These are phyloP conservation scores for Yamadazyma atlantica DNA, from an alignment of 1,139 yeast species.

Conservation along the genomic window DNA sequence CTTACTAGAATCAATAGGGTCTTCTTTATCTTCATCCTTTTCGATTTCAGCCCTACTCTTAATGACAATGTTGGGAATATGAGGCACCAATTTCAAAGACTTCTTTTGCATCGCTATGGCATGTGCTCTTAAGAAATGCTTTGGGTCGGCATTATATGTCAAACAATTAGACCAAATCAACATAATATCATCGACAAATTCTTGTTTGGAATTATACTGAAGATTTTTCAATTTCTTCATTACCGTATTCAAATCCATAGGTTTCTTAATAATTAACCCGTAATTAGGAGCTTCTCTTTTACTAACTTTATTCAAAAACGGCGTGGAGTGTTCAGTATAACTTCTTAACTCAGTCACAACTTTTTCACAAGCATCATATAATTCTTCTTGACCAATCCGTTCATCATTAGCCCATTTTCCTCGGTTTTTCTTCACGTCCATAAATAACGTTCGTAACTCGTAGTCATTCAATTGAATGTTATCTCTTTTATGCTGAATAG, in stretches of 20 bases:
- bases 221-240: slow-evolving; percentile 82
- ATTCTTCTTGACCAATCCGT: slow-evolving; percentile 92
- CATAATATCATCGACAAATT: slow-evolving; percentile 91
- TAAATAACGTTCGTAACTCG: slow-evolving; percentile 79
- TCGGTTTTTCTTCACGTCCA: slow-evolving; percentile 91
- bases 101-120: slow-evolving; percentile 96
- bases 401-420: slow-evolving; percentile 98
- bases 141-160: slow-evolving; percentile 92
- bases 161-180: slow-evolving; percentile 94
- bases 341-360: slow-evolving; percentile 88
- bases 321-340: slow-evolving; percentile 94
- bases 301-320: slow-evolving; percentile 90
- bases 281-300: slow-evolving; percentile 98
- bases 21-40: slow-evolving; percentile 56
- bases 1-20: slow-evolving; percentile 24
- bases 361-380: slow-evolving; percentile 95
- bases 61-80: slow-evolving; percentile 84
- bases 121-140: slow-evolving; percentile 85
- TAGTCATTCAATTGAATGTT: slow-evolving; percentile 74
- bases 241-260: slow-evolving; percentile 96
- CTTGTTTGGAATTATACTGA: slow-evolving; percentile 79
- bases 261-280: slow-evolving; percentile 82
- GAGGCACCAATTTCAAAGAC: slow-evolving; percentile 69
- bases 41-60: slow-evolving; percentile 85
- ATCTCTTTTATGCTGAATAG: slow-evolving; percentile 78